Evolutionary conservation across 2,329 filamentous ascomycete genomes (phyloP), one percentile per base, ranked within the genome.

Genomic region (Huntiella moniliformis): DNA sequence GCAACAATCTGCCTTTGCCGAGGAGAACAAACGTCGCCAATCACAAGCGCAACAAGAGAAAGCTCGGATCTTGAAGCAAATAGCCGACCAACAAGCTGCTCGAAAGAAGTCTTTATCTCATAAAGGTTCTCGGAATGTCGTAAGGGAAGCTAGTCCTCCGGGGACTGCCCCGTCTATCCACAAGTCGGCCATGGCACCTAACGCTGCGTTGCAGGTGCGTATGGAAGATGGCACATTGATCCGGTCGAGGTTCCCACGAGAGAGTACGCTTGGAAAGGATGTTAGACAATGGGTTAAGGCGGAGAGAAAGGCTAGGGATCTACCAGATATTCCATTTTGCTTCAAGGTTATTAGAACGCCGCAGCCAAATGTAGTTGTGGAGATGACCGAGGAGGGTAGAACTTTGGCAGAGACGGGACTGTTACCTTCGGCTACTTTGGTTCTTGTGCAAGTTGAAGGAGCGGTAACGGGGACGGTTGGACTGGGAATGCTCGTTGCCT

Each of bases 291-390:
- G 85, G 82, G 71, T 96, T 5, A 82, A 88, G 46, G 64, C 70
- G 47, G 66, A 72, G 33, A 67, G 74, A 51, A 64, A 60, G 8
- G 71, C 73, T 38, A 71, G 69, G 15, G 65, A 68, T 10, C 18
- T 40, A 7, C 82, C 85, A 0, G 47, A 49, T 34, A 35, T 35
- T 10, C 31, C 47, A 2, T 96, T 86, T 60, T 80, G 71, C 10
- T 87, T 96, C 63, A 85, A 86, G 56, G 75, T 92, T 41, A 77
- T 95, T 33, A 68, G 92, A 2, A 78, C 82, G 0, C 87, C 87
- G 0, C 63, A 76, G 15, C 83, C 85, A 1, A 91, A 79, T 57
- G 75, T 74, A 51, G 74, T 71, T 7, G 77, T 96, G 48, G 78
- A 80, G 32, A 72, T 78, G 4, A 68, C 73, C 0, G 86, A 95